Conservation (phyloP, 2,329 filamentous ascomycete species). For the Trichoderma koningii region DNA sequence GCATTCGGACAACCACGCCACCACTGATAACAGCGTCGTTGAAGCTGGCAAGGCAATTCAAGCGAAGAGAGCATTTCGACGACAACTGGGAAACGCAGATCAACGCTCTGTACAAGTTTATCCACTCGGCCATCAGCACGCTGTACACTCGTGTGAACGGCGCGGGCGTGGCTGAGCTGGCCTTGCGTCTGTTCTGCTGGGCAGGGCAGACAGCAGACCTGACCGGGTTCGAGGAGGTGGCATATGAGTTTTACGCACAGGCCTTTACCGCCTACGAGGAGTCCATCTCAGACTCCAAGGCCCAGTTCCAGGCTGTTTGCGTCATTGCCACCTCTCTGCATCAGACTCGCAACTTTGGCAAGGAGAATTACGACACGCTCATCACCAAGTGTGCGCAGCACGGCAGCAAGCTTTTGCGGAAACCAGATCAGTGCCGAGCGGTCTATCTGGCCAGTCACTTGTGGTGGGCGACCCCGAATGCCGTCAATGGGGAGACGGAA, state of each 20-base stretch:
- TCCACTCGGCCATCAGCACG: slow-evolving; percentile 83
- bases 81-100: slow-evolving; percentile 65
- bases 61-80: slow-evolving; percentile 81
- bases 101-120: slow-evolving; percentile 90
- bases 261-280: slow-evolving; percentile 98
- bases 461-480: slow-evolving; percentile 93
- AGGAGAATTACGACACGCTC: slow-evolving; percentile 97
- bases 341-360: slow-evolving; percentile 84
- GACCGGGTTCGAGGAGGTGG: slow-evolving; percentile 89
- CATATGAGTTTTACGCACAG: slow-evolving; percentile 97
- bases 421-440: slow-evolving; percentile 95
- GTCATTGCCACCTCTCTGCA: slow-evolving; percentile 89
- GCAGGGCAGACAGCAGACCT: slow-evolving; percentile 93
- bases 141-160: slow-evolving; percentile 83
- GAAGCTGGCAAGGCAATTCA: slow-evolving; percentile 85
- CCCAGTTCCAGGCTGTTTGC: slow-evolving; percentile 96
- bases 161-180: slow-evolving; percentile 79
- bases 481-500: slow-evolving; percentile 76
- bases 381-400: slow-evolving; percentile 98
- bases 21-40: slow-evolving; percentile 87
- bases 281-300: slow-evolving; percentile 89
- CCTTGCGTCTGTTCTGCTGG: slow-evolving; percentile 84
- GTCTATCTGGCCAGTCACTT: slow-evolving; percentile 96
- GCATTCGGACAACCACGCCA: slow-evolving; percentile 93
- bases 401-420: slow-evolving; percentile 93